A percentile compares a stretch with the other conserved stretches of the same genome.
phyloP scores from a whole-genome alignment of 192 early-diverging fungal genomes.

The Paraglomus occultum region DNA sequence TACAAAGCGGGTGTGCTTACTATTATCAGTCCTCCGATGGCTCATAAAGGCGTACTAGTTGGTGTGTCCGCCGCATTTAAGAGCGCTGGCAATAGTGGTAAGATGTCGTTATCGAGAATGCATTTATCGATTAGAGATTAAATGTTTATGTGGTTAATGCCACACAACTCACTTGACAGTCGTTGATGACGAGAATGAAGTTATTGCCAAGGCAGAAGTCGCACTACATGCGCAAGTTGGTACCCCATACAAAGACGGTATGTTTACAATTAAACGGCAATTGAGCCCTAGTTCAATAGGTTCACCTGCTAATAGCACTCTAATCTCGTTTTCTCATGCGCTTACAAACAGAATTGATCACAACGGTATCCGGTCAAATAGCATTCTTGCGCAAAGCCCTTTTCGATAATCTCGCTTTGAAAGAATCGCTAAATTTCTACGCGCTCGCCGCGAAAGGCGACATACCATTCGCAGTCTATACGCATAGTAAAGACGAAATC shows the following conservation, averaged over 20 bases:
- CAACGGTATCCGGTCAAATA: constrained; percentile 56
- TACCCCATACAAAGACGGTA: constrained; percentile 7
- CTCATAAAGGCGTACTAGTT: constrained; percentile 43
- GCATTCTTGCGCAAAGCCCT: constrained; percentile 45
- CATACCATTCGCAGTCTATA: constrained; percentile 47
- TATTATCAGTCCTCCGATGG: constrained; percentile 55
- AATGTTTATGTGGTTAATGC: constrained; percentile 14
- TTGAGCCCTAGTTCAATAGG: no score
- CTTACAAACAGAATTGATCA: constrained; percentile 37
- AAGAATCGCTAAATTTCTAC: constrained; percentile 34
- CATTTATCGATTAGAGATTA: not conserved
- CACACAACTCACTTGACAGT: constrained; percentile 30
- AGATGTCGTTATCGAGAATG: constrained; percentile 25
- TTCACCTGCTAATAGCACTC: no score
- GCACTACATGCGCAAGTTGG: constrained; percentile 65
- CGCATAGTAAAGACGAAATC: constrained; percentile 64
- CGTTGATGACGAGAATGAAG: constrained; percentile 36
- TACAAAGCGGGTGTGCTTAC: constrained; percentile 60
- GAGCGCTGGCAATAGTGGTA: constrained; percentile 56
- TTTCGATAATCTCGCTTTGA: constrained; percentile 33
- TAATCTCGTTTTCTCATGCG: not conserved
- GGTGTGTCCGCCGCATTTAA: constrained; percentile 69
- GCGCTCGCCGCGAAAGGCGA: constrained; percentile 44
- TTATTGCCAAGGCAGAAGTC: constrained; percentile 49
- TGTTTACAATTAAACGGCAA: not conserved